Base-by-base conservation (phyloP, 345 rosid genomes). In the Acer campestre region DNA sequence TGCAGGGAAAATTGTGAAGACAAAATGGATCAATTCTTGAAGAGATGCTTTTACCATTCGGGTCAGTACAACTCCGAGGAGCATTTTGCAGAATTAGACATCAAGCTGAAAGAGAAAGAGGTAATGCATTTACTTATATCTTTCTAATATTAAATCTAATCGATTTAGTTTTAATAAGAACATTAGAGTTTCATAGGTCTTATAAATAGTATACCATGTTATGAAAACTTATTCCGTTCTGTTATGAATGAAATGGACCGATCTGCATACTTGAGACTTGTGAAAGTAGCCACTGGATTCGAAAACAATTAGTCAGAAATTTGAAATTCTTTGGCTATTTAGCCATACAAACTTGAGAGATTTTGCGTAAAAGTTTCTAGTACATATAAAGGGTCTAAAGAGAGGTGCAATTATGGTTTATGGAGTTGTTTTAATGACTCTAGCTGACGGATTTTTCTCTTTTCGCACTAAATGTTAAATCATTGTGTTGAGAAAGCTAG, bases 31-130 rank as follows among this genome's bases (percentile, higher is more conserved):
- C 85, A 86, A 80, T 95, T 95, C 90, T 84, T 95, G 64, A 84
- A 83, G 46, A 92, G 92, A 86, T 93, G 98, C 76, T 95, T 89
- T 83, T 93, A 95, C 82, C 91, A 92, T 78, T 87, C 93, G 0
- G 98, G 98, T 62, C 93, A 86, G 85, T 95, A 92, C 84, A 78
- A 82, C 81, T 90, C 92, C 0, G 95, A 88, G 89, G 93, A 89
- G 67, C 85, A 90, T 87, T 95, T 93, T 80, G 82, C 82, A 42
- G 87, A 86, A 75, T 81, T 93, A 78, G 90, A 88, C 88, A 78
- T 20, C 25, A 93, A 89, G 84, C 88, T 93, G 68, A 93, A 89
- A 75, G 92, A 86, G 85, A 95, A 93, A 83, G 98, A 93, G 94
- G 98, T 90, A 65, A 70, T 63, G 42, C 16, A 27, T 58, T 61